Evolutionary conservation across 768 basidiomycete species (phyloP).

Genomic region (Mycena epipterygia): DNA sequence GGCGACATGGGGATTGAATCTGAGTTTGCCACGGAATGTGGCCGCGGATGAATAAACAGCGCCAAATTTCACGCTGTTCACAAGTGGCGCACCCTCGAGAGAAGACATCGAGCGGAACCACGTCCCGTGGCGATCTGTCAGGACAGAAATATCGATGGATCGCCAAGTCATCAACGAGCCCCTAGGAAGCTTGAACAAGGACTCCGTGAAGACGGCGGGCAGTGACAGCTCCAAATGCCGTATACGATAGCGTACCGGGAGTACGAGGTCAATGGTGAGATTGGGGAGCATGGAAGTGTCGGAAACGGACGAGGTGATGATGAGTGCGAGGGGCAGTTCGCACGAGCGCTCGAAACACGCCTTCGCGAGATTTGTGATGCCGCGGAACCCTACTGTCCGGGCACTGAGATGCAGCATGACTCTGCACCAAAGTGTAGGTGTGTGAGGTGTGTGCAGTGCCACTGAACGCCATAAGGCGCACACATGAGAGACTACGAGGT

Average conservation of each 20-base stretch:
- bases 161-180: not conserved
- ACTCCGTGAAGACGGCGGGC: constrained; percentile 8
- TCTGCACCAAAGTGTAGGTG: constrained; percentile 44
- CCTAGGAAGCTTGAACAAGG: constrained; percentile 15
- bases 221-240: not conserved
- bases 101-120: no score
- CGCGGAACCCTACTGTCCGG: not conserved
- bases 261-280: constrained; percentile 1
- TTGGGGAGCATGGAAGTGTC: not conserved
- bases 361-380: not conserved
- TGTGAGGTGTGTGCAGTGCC: constrained; percentile 45
- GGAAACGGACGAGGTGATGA: not conserved
- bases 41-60: no score
- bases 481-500: constrained; percentile 39
- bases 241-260: constrained; percentile 17
- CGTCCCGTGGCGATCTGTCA: no score
- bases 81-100: no score
- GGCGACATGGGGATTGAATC: not conserved
- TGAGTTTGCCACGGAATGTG: no score
- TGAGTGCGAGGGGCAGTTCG: constrained; percentile 10
- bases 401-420: not conserved
- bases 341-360: constrained; percentile 18
- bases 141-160: no score
- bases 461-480: constrained; percentile 48
- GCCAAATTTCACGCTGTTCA: no score